phyloP scores from a whole-genome alignment of 2,329 filamentous ascomycete species.

The Camptophora hylomeconis region DNA sequence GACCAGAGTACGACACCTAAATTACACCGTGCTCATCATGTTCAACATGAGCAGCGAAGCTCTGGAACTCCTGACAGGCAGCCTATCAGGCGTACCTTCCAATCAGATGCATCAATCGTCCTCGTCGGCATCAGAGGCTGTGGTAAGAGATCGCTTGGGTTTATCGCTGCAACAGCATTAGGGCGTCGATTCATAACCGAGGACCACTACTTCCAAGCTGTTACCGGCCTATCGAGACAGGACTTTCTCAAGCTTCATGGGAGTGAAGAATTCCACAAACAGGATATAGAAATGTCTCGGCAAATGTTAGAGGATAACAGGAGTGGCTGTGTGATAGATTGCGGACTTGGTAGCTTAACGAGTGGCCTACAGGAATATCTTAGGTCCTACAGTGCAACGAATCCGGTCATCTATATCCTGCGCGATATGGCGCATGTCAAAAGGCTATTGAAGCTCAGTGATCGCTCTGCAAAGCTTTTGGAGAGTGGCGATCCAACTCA shows the following conservation, averaged over 20 bases:
- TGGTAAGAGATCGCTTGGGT: conserved; percentile 30
- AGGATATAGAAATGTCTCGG: conserved; percentile 29
- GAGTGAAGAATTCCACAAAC: conserved; percentile 29
- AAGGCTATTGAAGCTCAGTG: conserved; percentile 29
- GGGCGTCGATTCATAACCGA: conserved; percentile 31
- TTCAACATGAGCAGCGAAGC: background rate
- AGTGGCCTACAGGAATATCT: conserved; percentile 29
- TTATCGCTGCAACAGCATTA: conserved; percentile 29
- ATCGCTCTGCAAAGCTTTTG: conserved; percentile 29
- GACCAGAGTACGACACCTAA: too few species aligned
- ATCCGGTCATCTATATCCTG: conserved; percentile 29
- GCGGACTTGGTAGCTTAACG: conserved; percentile 30
- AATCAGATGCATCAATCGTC: conserved; percentile 27
- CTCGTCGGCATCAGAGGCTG: conserved; percentile 31
- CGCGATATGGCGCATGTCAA: conserved; percentile 29
- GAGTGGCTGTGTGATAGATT: conserved; percentile 30
- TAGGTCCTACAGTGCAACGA: conserved; percentile 23
- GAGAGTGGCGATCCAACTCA: conserved; percentile 33
- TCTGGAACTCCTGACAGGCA: too few species aligned
- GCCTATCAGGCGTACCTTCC: conserved; percentile 20
- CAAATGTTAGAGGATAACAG: conserved; percentile 32
- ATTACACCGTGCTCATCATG: too few species aligned
- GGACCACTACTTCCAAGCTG: conserved; percentile 30
- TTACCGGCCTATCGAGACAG: conserved; percentile 29
- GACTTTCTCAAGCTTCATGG: conserved; percentile 28